A percentile compares a stretch with the other conserved stretches of the same genome.
Evolutionary conservation across 768 basidiomycete genomes (phyloP).

Genomic region (Sporobolomyces pararoseus): DNA sequence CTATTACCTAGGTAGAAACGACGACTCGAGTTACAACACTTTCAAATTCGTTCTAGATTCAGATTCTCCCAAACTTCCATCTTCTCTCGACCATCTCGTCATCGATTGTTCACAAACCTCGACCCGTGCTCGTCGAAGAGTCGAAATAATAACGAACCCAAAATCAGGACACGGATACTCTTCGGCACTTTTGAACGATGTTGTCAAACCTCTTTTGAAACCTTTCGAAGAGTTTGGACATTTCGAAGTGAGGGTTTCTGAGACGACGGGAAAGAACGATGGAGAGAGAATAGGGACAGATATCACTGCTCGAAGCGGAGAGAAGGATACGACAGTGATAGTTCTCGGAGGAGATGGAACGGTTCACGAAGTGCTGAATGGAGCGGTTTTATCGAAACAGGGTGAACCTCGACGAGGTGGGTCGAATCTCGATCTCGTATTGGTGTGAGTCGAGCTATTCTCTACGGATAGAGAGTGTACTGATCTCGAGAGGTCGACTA

Average conservation of each 20-base stretch:
- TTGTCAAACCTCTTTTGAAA: background rate
- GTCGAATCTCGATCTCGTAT: constrained; percentile 3
- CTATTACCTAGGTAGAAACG: background rate
- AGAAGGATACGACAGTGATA: constrained; percentile 29
- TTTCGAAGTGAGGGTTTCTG: background rate
- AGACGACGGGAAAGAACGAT: constrained; percentile 29
- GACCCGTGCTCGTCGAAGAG: too few species aligned
- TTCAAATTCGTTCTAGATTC: constrained; percentile 1
- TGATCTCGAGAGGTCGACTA: too few species aligned
- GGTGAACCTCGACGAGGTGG: background rate
- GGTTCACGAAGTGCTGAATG: constrained; percentile 78
- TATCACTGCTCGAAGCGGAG: constrained; percentile 8
- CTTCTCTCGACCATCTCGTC: background rate
- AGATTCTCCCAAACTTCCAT: background rate
- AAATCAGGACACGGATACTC: constrained; percentile 14
- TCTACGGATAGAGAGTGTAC: constrained; percentile 45
- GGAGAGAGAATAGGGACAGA: constrained; percentile 43
- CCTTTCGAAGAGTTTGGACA: background rate
- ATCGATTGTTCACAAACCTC: too few species aligned
- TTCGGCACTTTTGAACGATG: background rate
- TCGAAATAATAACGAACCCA: background rate
- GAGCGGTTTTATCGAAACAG: constrained; percentile 51
- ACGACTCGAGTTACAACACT: background rate
- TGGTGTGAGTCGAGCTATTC: constrained; percentile 35
- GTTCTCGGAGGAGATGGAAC: constrained; percentile 81